These are phyloP conservation scores for Suillus occidentalis DNA, from an alignment of 768 basidiomycete genomes.

Conservation along the genomic window DNA sequence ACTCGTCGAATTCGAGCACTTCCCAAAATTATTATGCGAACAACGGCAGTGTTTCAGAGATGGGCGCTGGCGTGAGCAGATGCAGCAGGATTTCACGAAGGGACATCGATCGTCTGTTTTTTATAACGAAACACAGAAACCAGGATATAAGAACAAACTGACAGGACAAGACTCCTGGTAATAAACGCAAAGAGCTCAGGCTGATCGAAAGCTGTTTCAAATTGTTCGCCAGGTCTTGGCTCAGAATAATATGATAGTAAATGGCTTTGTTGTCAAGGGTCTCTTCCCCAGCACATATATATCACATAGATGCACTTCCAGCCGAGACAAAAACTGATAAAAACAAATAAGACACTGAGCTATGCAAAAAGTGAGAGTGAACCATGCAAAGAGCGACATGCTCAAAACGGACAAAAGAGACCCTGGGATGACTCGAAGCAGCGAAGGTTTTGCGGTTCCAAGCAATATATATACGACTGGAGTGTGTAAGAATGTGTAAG, in stretches of 20 bases:
- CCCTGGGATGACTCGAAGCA: neutral
- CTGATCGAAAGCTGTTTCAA: constrained; percentile 1
- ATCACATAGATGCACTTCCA: constrained; percentile 27
- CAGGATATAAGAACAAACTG: neutral
- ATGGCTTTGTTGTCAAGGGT: neutral
- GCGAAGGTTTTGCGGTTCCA: constrained; percentile 7
- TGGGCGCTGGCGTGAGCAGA: neutral
- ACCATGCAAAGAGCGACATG: constrained; percentile 8
- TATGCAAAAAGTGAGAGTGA: constrained; percentile 18
- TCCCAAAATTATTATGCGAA: neutral
- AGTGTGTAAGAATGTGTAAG: constrained; percentile 11
- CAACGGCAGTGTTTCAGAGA: neutral
- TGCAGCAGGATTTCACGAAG: neutral
- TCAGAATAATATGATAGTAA: constrained; percentile 3
- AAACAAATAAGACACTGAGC: constrained; percentile 33
- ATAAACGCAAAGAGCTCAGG: neutral
- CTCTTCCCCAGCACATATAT: constrained; percentile 30
- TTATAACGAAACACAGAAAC: neutral
- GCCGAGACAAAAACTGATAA: constrained; percentile 27
- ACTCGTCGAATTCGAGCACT: neutral
- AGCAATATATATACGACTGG: constrained; percentile 21
- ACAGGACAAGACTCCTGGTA: neutral
- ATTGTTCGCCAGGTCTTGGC: neutral
- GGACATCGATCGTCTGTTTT: neutral
- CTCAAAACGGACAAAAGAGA: neutral